phyloP scores from a whole-genome alignment of 1,139 yeast genomes.

The Yamadazyma atmosphaerica region DNA sequence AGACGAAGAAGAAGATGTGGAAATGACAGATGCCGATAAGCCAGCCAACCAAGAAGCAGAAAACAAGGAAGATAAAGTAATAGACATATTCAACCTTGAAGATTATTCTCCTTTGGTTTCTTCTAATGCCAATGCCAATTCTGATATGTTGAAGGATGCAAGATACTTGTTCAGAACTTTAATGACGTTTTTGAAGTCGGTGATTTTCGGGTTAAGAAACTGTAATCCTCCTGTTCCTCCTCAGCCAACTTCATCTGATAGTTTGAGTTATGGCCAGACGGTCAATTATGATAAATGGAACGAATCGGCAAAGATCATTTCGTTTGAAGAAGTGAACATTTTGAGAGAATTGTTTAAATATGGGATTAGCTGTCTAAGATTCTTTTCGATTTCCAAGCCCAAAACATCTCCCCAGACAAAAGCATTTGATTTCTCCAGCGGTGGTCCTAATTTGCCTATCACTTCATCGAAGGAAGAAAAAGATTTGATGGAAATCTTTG shows the following conservation, averaged over 20 bases:
- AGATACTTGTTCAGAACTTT: slow-evolving; percentile 84
- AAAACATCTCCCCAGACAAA: slow-evolving; percentile 42
- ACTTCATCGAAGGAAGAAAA: slow-evolving; percentile 91
- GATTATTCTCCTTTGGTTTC: slow-evolving; percentile 41
- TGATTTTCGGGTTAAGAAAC: slow-evolving; percentile 83
- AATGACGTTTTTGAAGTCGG: slow-evolving; percentile 87
- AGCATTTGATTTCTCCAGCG: slow-evolving; percentile 62
- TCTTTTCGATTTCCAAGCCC: slow-evolving; percentile 63
- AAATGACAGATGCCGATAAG: slow-evolving; percentile 14
- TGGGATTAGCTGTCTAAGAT: slow-evolving; percentile 77
- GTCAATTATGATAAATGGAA: slow-evolving; percentile 70
- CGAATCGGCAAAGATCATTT: slow-evolving; percentile 80
- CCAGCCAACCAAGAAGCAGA: slow-evolving; percentile 22
- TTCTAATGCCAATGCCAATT: slow-evolving; percentile 31
- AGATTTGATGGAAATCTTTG: slow-evolving; percentile 93
- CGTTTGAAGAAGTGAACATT: slow-evolving; percentile 78
- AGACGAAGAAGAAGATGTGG: slow-evolving; percentile 18
- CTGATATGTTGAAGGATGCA: slow-evolving; percentile 83
- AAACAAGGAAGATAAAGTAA: slow-evolving; percentile 27
- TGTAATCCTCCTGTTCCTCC: slow-evolving; percentile 86
- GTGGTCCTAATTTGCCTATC: slow-evolving; percentile 80
- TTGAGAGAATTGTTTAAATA: slow-evolving; percentile 79
- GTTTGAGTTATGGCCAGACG: slow-evolving; percentile 59
- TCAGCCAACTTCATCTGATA: slow-evolving; percentile 49
- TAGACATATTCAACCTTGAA: slow-evolving; percentile 41